Evolutionary conservation across 106 monocot species (phyloP), one percentile per base, ranked within the genome.

Genomic region (Apostasia ramifera): DNA sequence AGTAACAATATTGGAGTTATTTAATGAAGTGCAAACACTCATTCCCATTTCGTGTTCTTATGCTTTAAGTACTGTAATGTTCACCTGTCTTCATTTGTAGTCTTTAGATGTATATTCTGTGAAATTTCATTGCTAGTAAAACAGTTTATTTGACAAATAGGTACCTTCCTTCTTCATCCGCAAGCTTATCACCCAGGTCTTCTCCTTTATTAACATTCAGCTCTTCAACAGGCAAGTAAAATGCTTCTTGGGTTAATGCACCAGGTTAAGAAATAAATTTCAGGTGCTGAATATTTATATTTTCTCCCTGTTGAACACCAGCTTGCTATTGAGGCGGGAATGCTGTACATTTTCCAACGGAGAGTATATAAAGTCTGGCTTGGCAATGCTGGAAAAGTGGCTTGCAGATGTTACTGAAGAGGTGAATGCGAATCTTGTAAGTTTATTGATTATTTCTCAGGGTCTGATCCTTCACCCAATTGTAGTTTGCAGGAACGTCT

Each of bases 311-410:
- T 65, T 49, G 26, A 65, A 48, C 8, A 49, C 72, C 68, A 98
- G 97, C 69, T 78, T 98, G 58, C 79, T 98, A 42, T 75, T 98
- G 43, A 82, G 97, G 40, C 89, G 97, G 66, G 97, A 98, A 66
- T 98, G 97, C 55, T 98, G 97, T 62, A 85, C 97, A 53, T 98
- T 98, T 68, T 92, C 92, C n/a, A 98, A 98, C 76, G 97, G 97
- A n/a, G 97, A 98, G 66, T 98, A 87, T 78, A 83, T 98, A 51
- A 98, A 98, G 63, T 87, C 97, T 62, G 97, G 92, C 5, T 77
- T 98, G 39, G 86, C 89, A 11, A 70, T 85, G 69, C 76, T 98
- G 64, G 97, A 98, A 69, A 92, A 85, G 53, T 98, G 97, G 97
- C 80, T 83, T 55, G 67, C 79, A 70, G 81, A 82, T 74, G 77